Base-by-base conservation (phyloP, 768 basidiomycete species). In the Chalciporus pseudorubinellus region DNA sequence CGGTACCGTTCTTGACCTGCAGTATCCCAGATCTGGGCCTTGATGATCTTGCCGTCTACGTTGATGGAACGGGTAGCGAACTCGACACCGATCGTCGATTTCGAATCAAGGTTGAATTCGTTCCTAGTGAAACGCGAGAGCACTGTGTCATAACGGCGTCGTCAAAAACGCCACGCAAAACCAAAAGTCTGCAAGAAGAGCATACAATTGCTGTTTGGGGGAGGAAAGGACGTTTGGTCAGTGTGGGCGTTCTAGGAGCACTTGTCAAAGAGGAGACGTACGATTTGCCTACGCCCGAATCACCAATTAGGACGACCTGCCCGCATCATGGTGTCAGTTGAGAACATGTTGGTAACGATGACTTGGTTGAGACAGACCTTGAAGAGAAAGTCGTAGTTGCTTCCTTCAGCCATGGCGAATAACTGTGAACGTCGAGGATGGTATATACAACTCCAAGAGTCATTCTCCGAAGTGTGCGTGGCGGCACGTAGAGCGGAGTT, bases 281-380 rank as follows among this genome's bases (percentile, higher is more conserved):
- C 95, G 93, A 95, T 82, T 99, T 99, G 70, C 95, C 95, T 67
- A 99, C 95, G 56, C 95, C 95, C 57, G 94, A 97, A 74, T 99
- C 95, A 68, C 95, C 95, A 76, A 98, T 98, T 59, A 99, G 83
- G 62, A 99, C 95, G 63, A 98, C 92, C 95, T 98, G 54, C 34
- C 8, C n/a, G 13, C 10, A 55, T 36, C 46, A 33, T n/a, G 4
- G 3, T 14, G 34, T 36, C 7, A 21, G 40, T 2, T 14, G 11
- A n/a, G 39, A n/a, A n/a, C n/a, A n/a, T n/a, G 12, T 46, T 36
- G 3, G 20, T 1, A 3, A n/a, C 6, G n/a, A 5, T n/a, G 7
- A 39, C 14, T 4, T 4, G n/a, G 16, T 8, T 16, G 18, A 8
- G 12, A 45, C 49, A 13, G 46, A 95, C 95, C 83, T 99, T 98